Conservation (phyloP, 129 eudicot species). For the Dittrichia graveolens region DNA sequence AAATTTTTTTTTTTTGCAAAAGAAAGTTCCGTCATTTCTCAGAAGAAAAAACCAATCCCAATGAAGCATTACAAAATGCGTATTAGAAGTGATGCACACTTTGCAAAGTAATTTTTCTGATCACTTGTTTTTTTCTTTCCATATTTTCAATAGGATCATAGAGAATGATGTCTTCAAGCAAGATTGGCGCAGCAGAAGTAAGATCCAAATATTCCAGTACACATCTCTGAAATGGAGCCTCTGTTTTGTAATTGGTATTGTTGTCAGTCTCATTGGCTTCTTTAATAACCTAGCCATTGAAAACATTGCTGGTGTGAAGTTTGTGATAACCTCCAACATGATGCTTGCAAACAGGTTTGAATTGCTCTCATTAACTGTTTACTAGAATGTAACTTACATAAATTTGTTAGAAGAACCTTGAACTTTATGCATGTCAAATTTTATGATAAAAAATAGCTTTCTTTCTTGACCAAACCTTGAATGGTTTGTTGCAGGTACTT, state of each 20-base stretch:
- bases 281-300: slow-evolving; percentile 83
- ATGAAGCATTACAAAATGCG: slow-evolving; percentile 9
- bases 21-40: background rate
- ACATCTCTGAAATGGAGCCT: slow-evolving; percentile 76
- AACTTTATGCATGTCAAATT: background rate
- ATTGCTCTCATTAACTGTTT: background rate
- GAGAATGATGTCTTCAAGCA: slow-evolving; percentile 87
- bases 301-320: slow-evolving; percentile 80
- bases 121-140: background rate
- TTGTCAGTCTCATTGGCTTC: slow-evolving; percentile 69
- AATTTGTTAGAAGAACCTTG: background rate
- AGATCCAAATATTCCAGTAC: slow-evolving; percentile 62
- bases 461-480: slow-evolving; percentile 8
- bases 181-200: slow-evolving; percentile 79
- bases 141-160: slow-evolving; percentile 47
- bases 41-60: slow-evolving; percentile 1
- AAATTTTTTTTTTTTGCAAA: background rate
- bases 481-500: slow-evolving; percentile 47
- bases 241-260: slow-evolving; percentile 62
- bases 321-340: slow-evolving; percentile 87
- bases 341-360: slow-evolving; percentile 62
- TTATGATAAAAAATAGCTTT: background rate
- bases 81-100: background rate
- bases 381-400: slow-evolving; percentile 15
- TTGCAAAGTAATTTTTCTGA: slow-evolving; percentile 18